Percentiles rank a stretch among this genome's conserved stretches.
These are phyloP conservation scores for Truncatella angustata DNA, from an alignment of 2,329 filamentous ascomycete genomes.

Conservation along the genomic window DNA sequence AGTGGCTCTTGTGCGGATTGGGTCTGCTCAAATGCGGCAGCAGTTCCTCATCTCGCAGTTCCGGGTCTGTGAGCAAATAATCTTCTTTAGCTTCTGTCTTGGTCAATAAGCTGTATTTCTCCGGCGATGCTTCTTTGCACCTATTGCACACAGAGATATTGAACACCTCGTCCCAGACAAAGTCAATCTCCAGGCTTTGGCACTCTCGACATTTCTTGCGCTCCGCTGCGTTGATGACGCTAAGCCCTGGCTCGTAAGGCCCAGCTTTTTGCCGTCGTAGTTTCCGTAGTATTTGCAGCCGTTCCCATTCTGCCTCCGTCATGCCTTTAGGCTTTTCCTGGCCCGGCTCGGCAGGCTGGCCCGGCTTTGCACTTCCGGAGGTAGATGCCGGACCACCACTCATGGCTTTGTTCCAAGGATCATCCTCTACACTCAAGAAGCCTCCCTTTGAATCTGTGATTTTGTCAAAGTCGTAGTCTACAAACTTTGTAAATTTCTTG, in stretches of 20 bases:
- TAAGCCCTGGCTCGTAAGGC: constrained; percentile 87
- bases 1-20: constrained; percentile 93
- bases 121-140: constrained; percentile 87
- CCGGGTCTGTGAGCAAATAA: constrained; percentile 90
- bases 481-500: constrained; percentile 87
- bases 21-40: constrained; percentile 85
- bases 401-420: constrained; percentile 82
- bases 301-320: constrained; percentile 89
- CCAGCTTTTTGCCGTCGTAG: constrained; percentile 73
- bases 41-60: constrained; percentile 84
- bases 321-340: constrained; percentile 80
- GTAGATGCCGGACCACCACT: constrained; percentile 42
- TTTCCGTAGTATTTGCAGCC: constrained; percentile 70
- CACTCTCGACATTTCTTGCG: constrained; percentile 84
- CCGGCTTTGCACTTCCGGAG: constrained; percentile 23
- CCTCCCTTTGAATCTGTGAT: constrained; percentile 98
- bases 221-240: constrained; percentile 62
- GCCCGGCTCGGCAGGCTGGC: constrained; percentile 29
- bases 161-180: constrained; percentile 89
- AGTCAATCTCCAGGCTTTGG: constrained; percentile 82
- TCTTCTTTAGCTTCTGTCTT: constrained; percentile 97
- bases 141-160: constrained; percentile 69
- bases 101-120: constrained; percentile 92
- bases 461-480: constrained; percentile 96
- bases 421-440: constrained; percentile 86